phyloP scores from a whole-genome alignment of 352 stramenopile genomes.

The Phytopythium sindhum region DNA sequence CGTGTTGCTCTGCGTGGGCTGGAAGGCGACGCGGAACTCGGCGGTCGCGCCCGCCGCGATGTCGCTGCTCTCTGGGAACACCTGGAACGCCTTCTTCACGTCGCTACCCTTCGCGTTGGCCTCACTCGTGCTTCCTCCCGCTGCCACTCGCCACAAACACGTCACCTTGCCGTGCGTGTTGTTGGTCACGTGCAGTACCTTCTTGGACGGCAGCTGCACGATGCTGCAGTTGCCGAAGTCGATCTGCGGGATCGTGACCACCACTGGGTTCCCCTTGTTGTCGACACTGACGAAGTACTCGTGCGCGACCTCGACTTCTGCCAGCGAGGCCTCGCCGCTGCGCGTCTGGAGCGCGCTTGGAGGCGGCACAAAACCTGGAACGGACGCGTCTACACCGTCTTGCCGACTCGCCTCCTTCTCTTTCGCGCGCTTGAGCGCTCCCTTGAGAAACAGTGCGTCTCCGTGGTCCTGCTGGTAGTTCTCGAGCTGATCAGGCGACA shows the following conservation, averaged over 20 bases:
- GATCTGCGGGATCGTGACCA: conserved; percentile 38
- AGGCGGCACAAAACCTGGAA: conserved; percentile 9
- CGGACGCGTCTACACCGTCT: conserved; percentile 4
- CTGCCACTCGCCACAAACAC: conserved; percentile 63
- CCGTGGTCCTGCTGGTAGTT: conserved; percentile 68
- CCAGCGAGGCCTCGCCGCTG: conserved; percentile 78
- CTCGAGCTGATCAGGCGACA: conserved; percentile 85
- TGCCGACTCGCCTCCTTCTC: conserved; percentile 9
- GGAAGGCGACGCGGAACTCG: conserved; percentile 86
- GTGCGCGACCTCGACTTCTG: conserved; percentile 66
- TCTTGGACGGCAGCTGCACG: conserved; percentile 58
- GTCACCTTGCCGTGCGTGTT: conserved; percentile 87
- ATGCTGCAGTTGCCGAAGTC: conserved; percentile 80
- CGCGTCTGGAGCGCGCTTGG: conserved; percentile 62
- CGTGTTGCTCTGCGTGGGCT: conserved; percentile 62
- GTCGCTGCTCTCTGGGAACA: conserved; percentile 72
- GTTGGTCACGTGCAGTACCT: conserved; percentile 79
- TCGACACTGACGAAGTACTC: conserved; percentile 84
- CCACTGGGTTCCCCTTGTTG: conserved; percentile 51
- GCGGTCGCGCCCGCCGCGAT: conserved; percentile 68
- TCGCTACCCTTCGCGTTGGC: not conserved
- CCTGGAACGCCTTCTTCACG: conserved; percentile 44
- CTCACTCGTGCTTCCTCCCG: conserved; percentile 13
- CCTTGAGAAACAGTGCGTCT: conserved; percentile 60
- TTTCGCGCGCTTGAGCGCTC: conserved; percentile 32